These are phyloP conservation scores for Geranium incanum DNA, from an alignment of 441 rosid genomes.

Conservation along the genomic window DNA sequence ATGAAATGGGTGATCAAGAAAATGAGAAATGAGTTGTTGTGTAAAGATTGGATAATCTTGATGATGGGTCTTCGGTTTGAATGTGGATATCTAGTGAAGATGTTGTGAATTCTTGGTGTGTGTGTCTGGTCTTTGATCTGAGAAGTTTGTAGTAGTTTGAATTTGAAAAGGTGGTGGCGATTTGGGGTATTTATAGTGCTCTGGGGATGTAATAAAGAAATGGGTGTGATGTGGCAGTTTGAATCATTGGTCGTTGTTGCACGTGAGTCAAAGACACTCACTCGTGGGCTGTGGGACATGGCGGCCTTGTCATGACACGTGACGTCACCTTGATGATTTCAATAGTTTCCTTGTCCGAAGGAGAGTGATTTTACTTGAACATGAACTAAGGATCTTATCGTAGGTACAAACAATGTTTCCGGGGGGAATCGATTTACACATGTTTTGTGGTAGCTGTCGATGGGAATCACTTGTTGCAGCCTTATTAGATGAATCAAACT, in stretches of 20 bases:
- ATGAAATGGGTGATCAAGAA: background rate
- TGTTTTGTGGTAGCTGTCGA: no score
- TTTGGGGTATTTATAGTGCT: background rate
- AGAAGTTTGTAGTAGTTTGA: background rate
- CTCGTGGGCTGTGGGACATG: conserved; percentile 26
- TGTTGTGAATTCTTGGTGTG: background rate
- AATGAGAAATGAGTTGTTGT: background rate
- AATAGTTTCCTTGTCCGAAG: background rate
- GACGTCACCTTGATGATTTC: conserved; percentile 28
- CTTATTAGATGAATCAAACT: no score
- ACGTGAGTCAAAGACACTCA: conserved; percentile 48
- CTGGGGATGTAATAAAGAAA: background rate
- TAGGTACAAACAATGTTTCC: no score
- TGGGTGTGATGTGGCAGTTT: conserved; percentile 5
- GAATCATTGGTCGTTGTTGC: conserved; percentile 30
- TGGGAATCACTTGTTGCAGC: no score
- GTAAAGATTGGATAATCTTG: no score
- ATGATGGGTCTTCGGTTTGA: no score
- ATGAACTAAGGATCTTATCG: no score
- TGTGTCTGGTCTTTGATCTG: background rate
- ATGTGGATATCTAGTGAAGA: background rate
- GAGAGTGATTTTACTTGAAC: no score
- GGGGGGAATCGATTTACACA: no score
- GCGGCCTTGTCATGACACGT: conserved; percentile 39
- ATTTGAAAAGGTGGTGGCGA: no score